These are phyloP conservation scores for Laburnicola sp. DNA, from an alignment of 2,329 filamentous ascomycete species.

Conservation along the genomic window DNA sequence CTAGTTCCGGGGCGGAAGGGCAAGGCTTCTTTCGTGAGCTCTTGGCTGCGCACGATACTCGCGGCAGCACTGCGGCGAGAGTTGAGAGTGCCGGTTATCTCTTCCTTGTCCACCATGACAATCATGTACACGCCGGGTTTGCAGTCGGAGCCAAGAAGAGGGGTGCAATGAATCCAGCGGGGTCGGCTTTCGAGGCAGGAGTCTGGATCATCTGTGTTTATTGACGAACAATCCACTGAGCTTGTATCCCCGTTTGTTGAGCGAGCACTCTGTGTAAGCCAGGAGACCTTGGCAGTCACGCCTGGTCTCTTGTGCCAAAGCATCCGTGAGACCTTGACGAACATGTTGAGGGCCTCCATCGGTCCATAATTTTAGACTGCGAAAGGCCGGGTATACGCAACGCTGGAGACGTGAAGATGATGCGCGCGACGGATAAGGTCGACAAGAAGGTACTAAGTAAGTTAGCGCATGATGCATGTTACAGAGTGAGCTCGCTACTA, in stretches of 20 bases:
- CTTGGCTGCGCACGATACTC: not conserved
- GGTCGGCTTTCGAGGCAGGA: conserved; percentile 56
- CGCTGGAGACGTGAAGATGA: conserved; percentile 52
- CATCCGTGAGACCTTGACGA: conserved; percentile 56
- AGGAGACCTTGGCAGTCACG: conserved; percentile 74
- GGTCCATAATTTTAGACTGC: conserved; percentile 49
- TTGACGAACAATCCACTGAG: conserved; percentile 8
- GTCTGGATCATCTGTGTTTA: conserved; percentile 3
- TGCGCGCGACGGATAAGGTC: conserved; percentile 51
- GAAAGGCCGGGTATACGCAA: conserved; percentile 51
- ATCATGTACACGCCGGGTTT: conserved; percentile 76
- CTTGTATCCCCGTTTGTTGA: not conserved
- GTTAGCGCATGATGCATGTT: not conserved
- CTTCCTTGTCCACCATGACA: conserved; percentile 68
- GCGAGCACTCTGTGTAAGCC: conserved; percentile 46
- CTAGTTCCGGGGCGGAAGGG: conserved; percentile 2
- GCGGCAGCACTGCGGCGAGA: not conserved
- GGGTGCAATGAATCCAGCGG: conserved; percentile 76
- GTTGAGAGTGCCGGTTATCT: conserved; percentile 21
- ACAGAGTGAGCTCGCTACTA: conserved; percentile 16
- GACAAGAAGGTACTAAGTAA: conserved; percentile 49
- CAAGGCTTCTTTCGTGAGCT: conserved; percentile 8
- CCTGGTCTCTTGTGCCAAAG: conserved; percentile 67
- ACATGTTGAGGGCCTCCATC: conserved; percentile 53
- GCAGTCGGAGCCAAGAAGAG: conserved; percentile 66